phyloP scores from a whole-genome alignment of 495 filamentous ascomycete genomes.

The Xylaria sp. region DNA sequence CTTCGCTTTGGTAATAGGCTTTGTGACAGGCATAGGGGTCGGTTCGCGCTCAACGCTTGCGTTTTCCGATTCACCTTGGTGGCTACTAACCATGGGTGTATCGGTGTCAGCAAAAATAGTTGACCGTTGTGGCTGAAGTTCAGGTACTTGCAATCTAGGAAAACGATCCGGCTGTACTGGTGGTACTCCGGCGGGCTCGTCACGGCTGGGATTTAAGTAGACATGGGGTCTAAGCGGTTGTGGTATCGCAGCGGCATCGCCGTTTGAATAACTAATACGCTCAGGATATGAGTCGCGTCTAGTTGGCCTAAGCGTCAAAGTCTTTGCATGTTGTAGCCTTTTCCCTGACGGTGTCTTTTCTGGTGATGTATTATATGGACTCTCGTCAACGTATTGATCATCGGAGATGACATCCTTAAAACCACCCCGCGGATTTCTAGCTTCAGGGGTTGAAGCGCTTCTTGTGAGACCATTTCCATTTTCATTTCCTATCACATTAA shows the following conservation, averaged over 20 bases:
- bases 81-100: conserved; percentile 37
- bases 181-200: conserved; percentile 32
- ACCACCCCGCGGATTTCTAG: conserved; percentile 35
- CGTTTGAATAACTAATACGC: conserved; percentile 31
- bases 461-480: conserved; percentile 36
- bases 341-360: conserved; percentile 42
- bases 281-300: conserved; percentile 39
- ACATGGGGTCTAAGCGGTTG: conserved; percentile 27
- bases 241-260: conserved; percentile 29
- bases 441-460: conserved; percentile 43
- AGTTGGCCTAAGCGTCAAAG: conserved; percentile 31
- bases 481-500: conserved; percentile 34
- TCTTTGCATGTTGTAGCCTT: conserved; percentile 37
- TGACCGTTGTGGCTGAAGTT: conserved; percentile 33
- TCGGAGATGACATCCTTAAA: conserved; percentile 33
- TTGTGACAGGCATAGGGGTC: conserved; percentile 30
- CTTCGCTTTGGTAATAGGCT: conserved; percentile 30
- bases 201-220: conserved; percentile 28
- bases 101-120: conserved; percentile 42
- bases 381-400: conserved; percentile 38
- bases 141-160: conserved; percentile 31
- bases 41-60: conserved; percentile 35
- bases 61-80: conserved; percentile 35
- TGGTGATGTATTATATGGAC: conserved; percentile 38
- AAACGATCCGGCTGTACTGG: conserved; percentile 26